Conservation (phyloP, 2,329 filamentous ascomycete genomes). For the Pezicula neosporulosa region DNA sequence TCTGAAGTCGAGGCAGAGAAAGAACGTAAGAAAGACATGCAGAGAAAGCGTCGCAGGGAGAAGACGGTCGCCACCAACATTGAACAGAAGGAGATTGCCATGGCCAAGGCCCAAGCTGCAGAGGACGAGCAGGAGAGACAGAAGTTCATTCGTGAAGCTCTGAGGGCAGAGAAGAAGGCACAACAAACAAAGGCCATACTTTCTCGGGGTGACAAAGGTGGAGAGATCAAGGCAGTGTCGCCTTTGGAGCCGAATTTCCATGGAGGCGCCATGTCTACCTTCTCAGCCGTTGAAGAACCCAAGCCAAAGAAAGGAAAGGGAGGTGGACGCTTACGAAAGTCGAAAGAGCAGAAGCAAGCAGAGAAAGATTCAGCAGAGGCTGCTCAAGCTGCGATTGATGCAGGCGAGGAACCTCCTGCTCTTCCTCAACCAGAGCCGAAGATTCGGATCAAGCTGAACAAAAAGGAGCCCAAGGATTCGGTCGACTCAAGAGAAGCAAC, state of each 20-base stretch:
- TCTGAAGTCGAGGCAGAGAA: constrained; percentile 93
- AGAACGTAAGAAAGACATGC: constrained; percentile 99
- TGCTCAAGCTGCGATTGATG: constrained; percentile 79
- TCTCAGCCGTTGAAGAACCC: constrained; percentile 53
- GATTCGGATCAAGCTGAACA: constrained; percentile 58
- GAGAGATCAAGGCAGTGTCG: constrained; percentile 60
- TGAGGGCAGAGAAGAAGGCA: constrained; percentile 89
- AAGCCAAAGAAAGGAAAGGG: constrained; percentile 48
- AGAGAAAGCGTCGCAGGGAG: constrained; percentile 90
- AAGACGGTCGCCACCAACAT: constrained; percentile 94
- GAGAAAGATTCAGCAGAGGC: constrained; percentile 81
- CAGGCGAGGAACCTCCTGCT: constrained; percentile 67
- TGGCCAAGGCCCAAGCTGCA: constrained; percentile 73
- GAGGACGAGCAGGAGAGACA: constrained; percentile 79
- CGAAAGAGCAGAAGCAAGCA: constrained; percentile 80
- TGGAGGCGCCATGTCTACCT: constrained; percentile 81
- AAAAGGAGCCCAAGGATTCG: constrained; percentile 37
- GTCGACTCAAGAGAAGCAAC: constrained; percentile 37
- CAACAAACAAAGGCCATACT: constrained; percentile 85
- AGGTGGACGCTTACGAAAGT: constrained; percentile 76
- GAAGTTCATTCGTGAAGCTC: constrained; percentile 79
- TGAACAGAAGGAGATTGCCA: constrained; percentile 81
- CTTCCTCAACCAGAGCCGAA: constrained; percentile 41
- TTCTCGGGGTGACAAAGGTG: constrained; percentile 82
- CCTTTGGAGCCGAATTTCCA: constrained; percentile 77